These are phyloP conservation scores for Lactarius quietus DNA, from an alignment of 768 basidiomycete species.

Conservation along the genomic window DNA sequence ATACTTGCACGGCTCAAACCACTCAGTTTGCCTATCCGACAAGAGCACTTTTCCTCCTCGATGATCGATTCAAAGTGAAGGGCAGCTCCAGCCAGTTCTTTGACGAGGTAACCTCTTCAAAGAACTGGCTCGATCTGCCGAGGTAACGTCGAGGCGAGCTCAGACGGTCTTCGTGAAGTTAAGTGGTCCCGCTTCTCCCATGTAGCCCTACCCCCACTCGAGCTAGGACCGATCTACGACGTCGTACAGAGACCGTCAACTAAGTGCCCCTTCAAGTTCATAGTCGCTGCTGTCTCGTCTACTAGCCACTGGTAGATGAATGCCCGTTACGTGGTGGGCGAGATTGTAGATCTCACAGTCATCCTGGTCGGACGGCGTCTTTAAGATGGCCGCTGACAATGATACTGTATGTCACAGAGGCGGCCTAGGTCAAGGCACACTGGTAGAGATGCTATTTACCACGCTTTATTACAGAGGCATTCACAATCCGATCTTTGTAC, in stretches of 20 bases:
- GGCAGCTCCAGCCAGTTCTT: no score
- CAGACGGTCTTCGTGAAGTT: neutral
- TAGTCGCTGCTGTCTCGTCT: neutral
- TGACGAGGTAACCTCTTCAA: conserved; percentile 4
- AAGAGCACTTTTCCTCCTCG: no score
- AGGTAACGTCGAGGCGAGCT: neutral
- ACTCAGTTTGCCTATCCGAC: no score
- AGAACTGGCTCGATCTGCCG: neutral
- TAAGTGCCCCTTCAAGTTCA: no score
- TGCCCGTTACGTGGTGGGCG: conserved; percentile 1
- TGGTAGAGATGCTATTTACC: neutral
- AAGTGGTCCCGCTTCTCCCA: neutral
- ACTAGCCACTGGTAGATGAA: conserved; percentile 3
- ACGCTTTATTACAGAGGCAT: neutral
- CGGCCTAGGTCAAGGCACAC: neutral
- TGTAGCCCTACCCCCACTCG: neutral
- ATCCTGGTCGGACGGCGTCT: neutral
- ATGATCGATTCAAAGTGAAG: neutral
- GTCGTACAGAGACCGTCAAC: neutral
- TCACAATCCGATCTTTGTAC: neutral
- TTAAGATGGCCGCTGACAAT: neutral
- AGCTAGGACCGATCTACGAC: neutral
- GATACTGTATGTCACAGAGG: neutral
- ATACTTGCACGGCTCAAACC: no score
- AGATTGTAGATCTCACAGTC: conserved; percentile 12